phyloP scores from a whole-genome alignment of 2,329 filamentous ascomycete species.

The Xylariomycetidae sp. region DNA sequence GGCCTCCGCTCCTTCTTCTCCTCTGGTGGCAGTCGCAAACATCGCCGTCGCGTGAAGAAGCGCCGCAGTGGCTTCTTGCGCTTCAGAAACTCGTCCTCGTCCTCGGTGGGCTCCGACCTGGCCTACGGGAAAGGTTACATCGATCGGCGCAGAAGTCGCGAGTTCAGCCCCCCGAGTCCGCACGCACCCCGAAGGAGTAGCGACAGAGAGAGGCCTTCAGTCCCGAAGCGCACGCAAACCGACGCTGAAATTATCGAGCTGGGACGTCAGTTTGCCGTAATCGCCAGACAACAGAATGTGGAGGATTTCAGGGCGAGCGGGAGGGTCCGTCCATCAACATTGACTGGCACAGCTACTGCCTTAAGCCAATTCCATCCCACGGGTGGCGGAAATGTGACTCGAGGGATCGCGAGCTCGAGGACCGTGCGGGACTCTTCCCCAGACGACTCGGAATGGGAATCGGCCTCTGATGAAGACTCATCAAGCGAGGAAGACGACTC shows the following conservation, averaged over 20 bases:
- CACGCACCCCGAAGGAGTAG: conserved; percentile 9
- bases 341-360: conserved; percentile 34
- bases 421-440: conserved; percentile 30
- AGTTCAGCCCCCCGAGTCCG: conserved; percentile 21
- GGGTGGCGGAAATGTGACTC: conserved; percentile 28
- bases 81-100: conserved; percentile 59
- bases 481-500: conserved; percentile 35
- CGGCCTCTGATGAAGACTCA: conserved; percentile 44
- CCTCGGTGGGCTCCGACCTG: conserved; percentile 61
- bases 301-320: conserved; percentile 41
- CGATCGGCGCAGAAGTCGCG: conserved; percentile 30
- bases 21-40: conserved; percentile 47
- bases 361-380: conserved; percentile 36
- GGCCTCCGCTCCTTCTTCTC: conserved; percentile 59
- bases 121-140: conserved; percentile 60
- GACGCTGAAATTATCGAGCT: conserved; percentile 54
- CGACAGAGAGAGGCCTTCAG: conserved; percentile 14
- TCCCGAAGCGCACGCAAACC: conserved; percentile 34
- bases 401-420: conserved; percentile 36
- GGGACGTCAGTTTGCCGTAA: conserved; percentile 46
- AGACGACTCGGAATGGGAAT: conserved; percentile 51
- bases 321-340: conserved; percentile 30
- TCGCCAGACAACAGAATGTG: conserved; percentile 45
- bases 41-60: conserved; percentile 35
- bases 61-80: conserved; percentile 47